Evolutionary conservation across 176 grass and related monocot species (phyloP).

Genomic region (Zoysia japonica): DNA sequence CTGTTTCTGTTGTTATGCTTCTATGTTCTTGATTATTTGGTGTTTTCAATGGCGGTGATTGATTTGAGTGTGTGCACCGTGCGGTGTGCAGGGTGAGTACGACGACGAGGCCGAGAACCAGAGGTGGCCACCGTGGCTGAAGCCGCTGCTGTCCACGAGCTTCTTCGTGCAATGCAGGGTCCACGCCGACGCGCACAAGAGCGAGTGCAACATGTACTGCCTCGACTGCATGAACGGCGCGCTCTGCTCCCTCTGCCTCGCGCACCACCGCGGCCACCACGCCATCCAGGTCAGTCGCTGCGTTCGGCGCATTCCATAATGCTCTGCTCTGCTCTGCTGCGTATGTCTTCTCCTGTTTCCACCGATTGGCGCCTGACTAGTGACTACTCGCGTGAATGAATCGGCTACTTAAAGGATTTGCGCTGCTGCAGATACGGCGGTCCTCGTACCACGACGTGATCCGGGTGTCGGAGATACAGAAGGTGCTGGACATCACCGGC

Average conservation of each 20-base stretch:
- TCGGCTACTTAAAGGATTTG: neutral
- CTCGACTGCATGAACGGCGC: constrained; percentile 81
- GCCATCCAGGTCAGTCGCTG: constrained; percentile 66
- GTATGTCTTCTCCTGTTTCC: neutral
- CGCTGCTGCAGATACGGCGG: constrained; percentile 65
- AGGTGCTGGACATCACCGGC: constrained; percentile 86
- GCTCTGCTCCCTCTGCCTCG: constrained; percentile 90
- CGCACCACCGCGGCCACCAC: constrained; percentile 69
- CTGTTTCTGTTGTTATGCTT: neutral
- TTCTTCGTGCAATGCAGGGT: constrained; percentile 96
- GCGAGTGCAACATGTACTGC: constrained; percentile 99
- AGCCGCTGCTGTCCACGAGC: constrained; percentile 71
- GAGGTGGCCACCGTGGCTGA: constrained; percentile 86
- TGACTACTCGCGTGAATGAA: neutral
- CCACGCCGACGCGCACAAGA: constrained; percentile 74
- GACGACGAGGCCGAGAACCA: neutral
- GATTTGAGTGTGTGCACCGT: neutral
- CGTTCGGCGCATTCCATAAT: neutral
- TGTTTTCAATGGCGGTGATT: constrained; percentile 4
- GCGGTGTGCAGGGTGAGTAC: constrained; percentile 25
- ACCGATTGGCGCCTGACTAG: neutral
- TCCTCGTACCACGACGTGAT: constrained; percentile 99
- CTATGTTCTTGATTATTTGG: neutral
- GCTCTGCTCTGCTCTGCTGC: neutral
- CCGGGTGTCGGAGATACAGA: constrained; percentile 91